A percentile compares a stretch with the other conserved stretches of the same genome.
Evolutionary conservation across 2,329 filamentous ascomycete genomes (phyloP).

Genomic region (Cladosporium halotolerans): DNA sequence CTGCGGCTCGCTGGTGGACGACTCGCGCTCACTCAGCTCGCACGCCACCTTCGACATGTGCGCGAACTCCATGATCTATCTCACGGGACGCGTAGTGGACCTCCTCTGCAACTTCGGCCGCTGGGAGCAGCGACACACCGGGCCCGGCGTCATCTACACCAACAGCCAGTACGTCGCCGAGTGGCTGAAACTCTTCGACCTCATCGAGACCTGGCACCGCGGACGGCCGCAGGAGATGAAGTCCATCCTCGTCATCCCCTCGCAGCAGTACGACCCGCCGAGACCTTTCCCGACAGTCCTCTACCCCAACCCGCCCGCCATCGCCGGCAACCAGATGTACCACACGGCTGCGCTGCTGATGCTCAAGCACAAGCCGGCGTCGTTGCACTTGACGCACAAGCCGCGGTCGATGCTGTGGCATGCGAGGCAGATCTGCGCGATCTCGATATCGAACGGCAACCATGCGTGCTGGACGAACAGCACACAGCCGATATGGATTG

Average conservation of each 20-base stretch:
- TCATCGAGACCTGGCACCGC: slow-evolving; percentile 30
- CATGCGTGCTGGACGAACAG: slow-evolving; percentile 43
- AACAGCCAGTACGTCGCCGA: slow-evolving; percentile 16
- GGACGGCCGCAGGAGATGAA: slow-evolving; percentile 29
- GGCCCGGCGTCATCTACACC: slow-evolving; percentile 24
- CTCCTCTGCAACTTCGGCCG: slow-evolving; percentile 26
- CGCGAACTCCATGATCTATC: slow-evolving; percentile 54
- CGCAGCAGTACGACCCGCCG: slow-evolving; percentile 13
- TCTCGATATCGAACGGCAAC: slow-evolving; percentile 39
- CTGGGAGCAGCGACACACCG: slow-evolving; percentile 24
- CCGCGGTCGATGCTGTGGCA: slow-evolving; percentile 43
- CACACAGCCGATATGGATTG: slow-evolving; percentile 44
- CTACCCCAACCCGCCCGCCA: slow-evolving; percentile 40
- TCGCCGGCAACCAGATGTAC: slow-evolving; percentile 49
- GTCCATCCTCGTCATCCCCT: slow-evolving; percentile 29
- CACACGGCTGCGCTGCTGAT: slow-evolving; percentile 51
- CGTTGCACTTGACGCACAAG: slow-evolving; percentile 23
- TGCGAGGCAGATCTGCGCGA: slow-evolving; percentile 42
- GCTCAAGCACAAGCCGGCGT: slow-evolving; percentile 44
- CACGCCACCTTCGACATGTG: slow-evolving; percentile 45
- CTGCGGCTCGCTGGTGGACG: slow-evolving; percentile 33
- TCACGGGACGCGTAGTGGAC: slow-evolving; percentile 43
- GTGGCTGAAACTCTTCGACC: slow-evolving; percentile 29
- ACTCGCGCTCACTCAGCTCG: slow-evolving; percentile 32
- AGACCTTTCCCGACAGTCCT: slow-evolving; percentile 38